Conservation (phyloP, 139 green algal genomes). For the Coelastrella sp. region DNA sequence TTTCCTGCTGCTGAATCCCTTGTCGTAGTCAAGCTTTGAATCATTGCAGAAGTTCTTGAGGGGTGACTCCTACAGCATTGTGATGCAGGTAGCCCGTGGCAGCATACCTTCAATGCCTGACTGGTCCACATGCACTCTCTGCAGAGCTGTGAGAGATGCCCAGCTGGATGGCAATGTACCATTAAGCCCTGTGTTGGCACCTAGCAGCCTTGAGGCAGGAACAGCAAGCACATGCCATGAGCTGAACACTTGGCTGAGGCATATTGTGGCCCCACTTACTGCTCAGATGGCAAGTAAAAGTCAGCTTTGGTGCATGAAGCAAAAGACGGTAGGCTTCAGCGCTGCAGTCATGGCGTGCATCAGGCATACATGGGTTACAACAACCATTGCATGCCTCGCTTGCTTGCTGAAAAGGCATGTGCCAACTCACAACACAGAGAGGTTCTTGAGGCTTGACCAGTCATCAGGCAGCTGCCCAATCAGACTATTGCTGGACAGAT, state of each 20-base stretch:
- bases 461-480: not conserved
- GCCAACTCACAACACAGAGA: conserved; percentile 15
- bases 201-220: not conserved
- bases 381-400: not conserved
- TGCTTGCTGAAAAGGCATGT: not conserved
- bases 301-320: not conserved
- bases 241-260: not conserved
- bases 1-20: too few species aligned
- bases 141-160: not conserved
- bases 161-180: not conserved
- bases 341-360: not conserved
- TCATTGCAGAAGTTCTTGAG: too few species aligned
- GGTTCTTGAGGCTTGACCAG: not conserved
- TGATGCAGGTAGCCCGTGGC: not conserved
- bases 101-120: not conserved
- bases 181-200: not conserved
- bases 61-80: not conserved
- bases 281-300: not conserved
- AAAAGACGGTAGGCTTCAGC: not conserved
- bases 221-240: not conserved
- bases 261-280: too few species aligned
- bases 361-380: not conserved
- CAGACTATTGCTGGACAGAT: conserved; percentile 7
- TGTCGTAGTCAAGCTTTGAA: not conserved
- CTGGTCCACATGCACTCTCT: not conserved